A percentile compares a stretch with the other conserved stretches of the same genome.
These are phyloP conservation scores for Tulasnella sp. DNA, from an alignment of 768 basidiomycete genomes.

Conservation along the genomic window DNA sequence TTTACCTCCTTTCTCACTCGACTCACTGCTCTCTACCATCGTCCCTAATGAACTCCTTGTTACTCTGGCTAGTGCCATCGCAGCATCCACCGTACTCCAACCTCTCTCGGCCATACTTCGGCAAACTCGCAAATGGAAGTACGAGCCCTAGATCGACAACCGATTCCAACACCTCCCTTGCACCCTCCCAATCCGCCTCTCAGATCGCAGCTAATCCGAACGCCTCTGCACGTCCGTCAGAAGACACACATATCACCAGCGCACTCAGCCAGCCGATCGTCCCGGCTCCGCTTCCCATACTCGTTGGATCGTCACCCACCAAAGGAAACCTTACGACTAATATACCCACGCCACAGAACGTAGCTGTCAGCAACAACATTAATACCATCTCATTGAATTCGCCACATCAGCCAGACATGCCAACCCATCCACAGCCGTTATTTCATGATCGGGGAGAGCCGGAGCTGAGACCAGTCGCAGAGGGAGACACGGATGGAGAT, in stretches of 20 bases:
- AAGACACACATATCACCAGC: slow-evolving; percentile 9
- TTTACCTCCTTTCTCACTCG: not conserved
- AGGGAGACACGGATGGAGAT: slow-evolving; percentile 12
- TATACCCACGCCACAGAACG: not conserved
- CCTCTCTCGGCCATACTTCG: slow-evolving; percentile 23
- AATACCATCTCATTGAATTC: slow-evolving; percentile 16
- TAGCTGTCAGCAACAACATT: not conserved
- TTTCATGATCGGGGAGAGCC: not conserved
- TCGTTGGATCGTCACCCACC: slow-evolving; percentile 8
- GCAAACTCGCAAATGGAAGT: slow-evolving; percentile 18
- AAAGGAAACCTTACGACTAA: not conserved
- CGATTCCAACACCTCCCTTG: slow-evolving; percentile 39
- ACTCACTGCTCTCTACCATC: slow-evolving; percentile 9
- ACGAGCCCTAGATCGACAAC: slow-evolving; percentile 24
- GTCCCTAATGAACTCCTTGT: not conserved
- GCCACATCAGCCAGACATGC: slow-evolving; percentile 26
- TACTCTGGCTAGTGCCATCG: not conserved
- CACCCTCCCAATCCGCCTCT: slow-evolving; percentile 69
- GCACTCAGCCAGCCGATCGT: not conserved
- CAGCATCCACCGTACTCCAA: not conserved
- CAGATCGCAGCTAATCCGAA: slow-evolving; percentile 33
- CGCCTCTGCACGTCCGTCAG: not conserved
- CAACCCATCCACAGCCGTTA: not conserved
- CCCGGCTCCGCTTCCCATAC: not conserved
- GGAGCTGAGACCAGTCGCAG: too few relatives aligned